Evolutionary conservation across 2,329 filamentous ascomycete genomes (phyloP).

Genomic region (Cladosporium sp.): DNA sequence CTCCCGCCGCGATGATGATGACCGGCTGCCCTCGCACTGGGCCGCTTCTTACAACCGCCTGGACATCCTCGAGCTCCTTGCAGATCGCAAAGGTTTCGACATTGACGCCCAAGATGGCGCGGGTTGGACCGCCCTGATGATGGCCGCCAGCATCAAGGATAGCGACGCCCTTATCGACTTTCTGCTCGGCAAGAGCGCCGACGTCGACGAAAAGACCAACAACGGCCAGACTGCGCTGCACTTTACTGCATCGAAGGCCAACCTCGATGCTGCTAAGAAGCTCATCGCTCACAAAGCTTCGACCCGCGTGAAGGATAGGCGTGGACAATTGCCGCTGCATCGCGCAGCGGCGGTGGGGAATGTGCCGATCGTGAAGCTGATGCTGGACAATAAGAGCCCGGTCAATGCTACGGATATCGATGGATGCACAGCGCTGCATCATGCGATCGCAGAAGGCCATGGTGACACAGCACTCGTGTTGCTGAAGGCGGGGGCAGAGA

Average conservation of each 20-base stretch:
- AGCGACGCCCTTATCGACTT: constrained; percentile 62
- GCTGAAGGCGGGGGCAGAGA: constrained; percentile 77
- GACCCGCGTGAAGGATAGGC: constrained; percentile 72
- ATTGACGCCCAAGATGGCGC: constrained; percentile 74
- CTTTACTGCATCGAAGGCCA: constrained; percentile 84
- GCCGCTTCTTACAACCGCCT: constrained; percentile 76
- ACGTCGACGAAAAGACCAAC: constrained; percentile 68
- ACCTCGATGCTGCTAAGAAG: constrained; percentile 71
- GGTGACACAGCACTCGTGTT: constrained; percentile 77
- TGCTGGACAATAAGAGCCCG: constrained; percentile 72
- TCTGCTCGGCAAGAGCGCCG: constrained; percentile 62
- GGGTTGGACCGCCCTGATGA: constrained; percentile 82
- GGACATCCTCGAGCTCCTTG: constrained; percentile 66
- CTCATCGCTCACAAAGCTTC: constrained; percentile 73
- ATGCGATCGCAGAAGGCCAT: constrained; percentile 68
- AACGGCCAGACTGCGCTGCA: constrained; percentile 77
- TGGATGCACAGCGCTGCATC: constrained; percentile 84
- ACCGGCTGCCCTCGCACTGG: constrained; percentile 90
- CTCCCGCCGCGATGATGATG: constrained; percentile 70
- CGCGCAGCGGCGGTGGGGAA: constrained; percentile 85
- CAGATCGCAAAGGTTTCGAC: constrained; percentile 68
- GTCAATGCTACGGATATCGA: constrained; percentile 75
- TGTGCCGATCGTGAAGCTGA: constrained; percentile 73
- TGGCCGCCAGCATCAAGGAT: constrained; percentile 68
- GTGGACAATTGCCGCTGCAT: constrained; percentile 86